Conservation (phyloP, 2,329 filamentous ascomycete species). For the Mollisiaceae sp. region DNA sequence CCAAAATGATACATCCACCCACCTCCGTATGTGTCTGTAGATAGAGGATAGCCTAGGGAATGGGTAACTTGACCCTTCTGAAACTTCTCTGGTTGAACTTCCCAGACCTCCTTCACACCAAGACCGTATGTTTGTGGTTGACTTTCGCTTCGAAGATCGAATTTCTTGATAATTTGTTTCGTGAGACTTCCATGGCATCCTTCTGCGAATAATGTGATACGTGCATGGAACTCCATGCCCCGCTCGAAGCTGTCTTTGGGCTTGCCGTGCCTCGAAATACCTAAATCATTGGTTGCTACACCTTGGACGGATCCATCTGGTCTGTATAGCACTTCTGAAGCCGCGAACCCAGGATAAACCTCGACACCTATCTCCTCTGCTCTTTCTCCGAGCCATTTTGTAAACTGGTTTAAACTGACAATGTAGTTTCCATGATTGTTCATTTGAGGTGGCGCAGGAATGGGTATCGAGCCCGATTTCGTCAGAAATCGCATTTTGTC, state of each 20-base stretch:
- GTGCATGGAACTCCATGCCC: constrained; percentile 97
- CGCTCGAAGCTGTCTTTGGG: constrained; percentile 91
- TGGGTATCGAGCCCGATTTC: constrained; percentile 74
- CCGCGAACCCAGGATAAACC: constrained; percentile 94
- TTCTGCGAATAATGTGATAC: constrained; percentile 89
- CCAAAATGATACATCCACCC: constrained; percentile 99
- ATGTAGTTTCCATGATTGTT: constrained; percentile 98
- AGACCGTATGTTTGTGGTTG: constrained; percentile 95
- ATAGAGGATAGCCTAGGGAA: constrained; percentile 90
- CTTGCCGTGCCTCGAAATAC: constrained; percentile 79
- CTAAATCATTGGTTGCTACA: constrained; percentile 94
- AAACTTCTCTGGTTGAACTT: constrained; percentile 92
- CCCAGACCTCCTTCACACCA: constrained; percentile 97
- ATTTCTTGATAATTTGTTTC: constrained; percentile 95
- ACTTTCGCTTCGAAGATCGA: constrained; percentile 84
- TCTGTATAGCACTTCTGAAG: constrained; percentile 88
- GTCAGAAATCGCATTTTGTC: constrained; percentile 97
- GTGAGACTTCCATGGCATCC: constrained; percentile 95
- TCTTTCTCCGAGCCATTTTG: constrained; percentile 92
- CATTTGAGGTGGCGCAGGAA: constrained; percentile 95
- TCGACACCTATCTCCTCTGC: constrained; percentile 98
- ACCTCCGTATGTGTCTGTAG: constrained; percentile 89
- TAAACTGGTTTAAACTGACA: constrained; percentile 91
- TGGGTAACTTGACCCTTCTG: constrained; percentile 84
- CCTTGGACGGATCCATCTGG: constrained; percentile 87